Base-by-base conservation (phyloP, 225 moss, liverwort and hornwort species). In the Physcomitrium patens region DNA sequence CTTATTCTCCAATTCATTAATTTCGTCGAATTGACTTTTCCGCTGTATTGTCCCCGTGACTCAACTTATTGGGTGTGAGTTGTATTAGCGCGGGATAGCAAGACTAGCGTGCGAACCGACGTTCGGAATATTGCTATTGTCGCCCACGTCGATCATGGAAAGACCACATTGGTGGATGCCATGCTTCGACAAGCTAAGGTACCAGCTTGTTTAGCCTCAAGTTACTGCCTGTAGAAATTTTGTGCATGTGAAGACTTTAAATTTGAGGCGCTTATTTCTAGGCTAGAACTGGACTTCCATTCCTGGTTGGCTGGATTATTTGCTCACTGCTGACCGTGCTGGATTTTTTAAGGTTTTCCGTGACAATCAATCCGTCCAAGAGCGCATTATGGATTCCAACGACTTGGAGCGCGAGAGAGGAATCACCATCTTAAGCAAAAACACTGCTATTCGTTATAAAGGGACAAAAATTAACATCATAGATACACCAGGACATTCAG, bases 111-210 rank as follows among this genome's bases (percentile, higher is more conserved):
- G 7, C 63, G 94, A 50, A 84, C 65, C 8, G 92, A 96, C 52
- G 80, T 96, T 23, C 89, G 96, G 63, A 96, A 96, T 63, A 91
- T 96, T 57, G 96, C 96, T 37, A 96, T 96, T 22, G 92, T 96
- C 45, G 96, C 96, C 0, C 96, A 96, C 14, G 96, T 96, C 20
- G 96, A 96, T 72, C 96, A 96, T 51, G 96, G 96, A 14, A 96
- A 96, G 72, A 96, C 96, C 7, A 96, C 96, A 9, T 76, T 96
- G 65, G 96, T 96, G 71, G 96, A 96, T 67, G 90, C 91, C 46
- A 96, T 96, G 96, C 92, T 96, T 63, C 96, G 96, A 68, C 96
- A 96, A 85, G 94, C 94, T 3, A 96, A 94, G 86, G 92, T 92
- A 72, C 2, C 10, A 22, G 31, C 24, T 55, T 48, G 12, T 12